These are phyloP conservation scores for Mucor circinelloides DNA, from an alignment of 371 early-diverging fungal species.

Conservation along the genomic window DNA sequence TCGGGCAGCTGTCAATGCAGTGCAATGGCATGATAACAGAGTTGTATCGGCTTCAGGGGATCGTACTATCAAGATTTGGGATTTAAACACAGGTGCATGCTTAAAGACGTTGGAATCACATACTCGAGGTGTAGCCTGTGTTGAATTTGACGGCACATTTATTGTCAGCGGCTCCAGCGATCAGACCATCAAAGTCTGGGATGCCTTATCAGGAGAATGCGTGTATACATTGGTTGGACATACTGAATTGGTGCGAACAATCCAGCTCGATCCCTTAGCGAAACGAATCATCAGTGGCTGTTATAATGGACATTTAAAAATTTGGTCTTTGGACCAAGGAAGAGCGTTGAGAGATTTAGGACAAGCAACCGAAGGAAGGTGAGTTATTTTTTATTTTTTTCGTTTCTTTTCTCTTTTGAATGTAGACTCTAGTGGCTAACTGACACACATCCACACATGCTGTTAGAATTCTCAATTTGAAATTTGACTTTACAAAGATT, in stretches of 20 bases:
- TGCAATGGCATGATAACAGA: slow-evolving; percentile 59
- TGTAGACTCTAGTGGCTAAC: not conserved
- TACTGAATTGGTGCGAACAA: slow-evolving; percentile 76
- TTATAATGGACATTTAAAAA: slow-evolving; percentile 85
- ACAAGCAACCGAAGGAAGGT: slow-evolving; percentile 71
- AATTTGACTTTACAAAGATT: slow-evolving; percentile 79
- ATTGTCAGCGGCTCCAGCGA: slow-evolving; percentile 97
- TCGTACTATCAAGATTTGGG: slow-evolving; percentile 81
- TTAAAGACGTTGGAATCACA: slow-evolving; percentile 60
- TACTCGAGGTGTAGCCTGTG: slow-evolving; percentile 89
- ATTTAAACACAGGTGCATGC: slow-evolving; percentile 61
- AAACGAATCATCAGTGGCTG: slow-evolving; percentile 76
- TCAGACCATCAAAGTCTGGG: slow-evolving; percentile 94
- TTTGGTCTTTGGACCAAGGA: slow-evolving; percentile 76
- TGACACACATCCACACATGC: too few species aligned
- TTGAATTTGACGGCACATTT: slow-evolving; percentile 90
- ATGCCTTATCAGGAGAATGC: slow-evolving; percentile 56
- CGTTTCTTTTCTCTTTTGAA: too few species aligned
- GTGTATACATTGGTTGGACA: slow-evolving; percentile 65
- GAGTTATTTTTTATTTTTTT: too few species aligned
- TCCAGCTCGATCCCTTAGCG: slow-evolving; percentile 47
- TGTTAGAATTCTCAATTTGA: slow-evolving; percentile 85
- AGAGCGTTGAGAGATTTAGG: slow-evolving; percentile 47
- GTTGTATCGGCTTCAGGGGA: slow-evolving; percentile 84
- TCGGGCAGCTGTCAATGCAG: slow-evolving; percentile 79